Evolutionary conservation across 805 yeast species (phyloP), one percentile per base, ranked within the genome.

Genomic region (Nakazawaea anatomiae): DNA sequence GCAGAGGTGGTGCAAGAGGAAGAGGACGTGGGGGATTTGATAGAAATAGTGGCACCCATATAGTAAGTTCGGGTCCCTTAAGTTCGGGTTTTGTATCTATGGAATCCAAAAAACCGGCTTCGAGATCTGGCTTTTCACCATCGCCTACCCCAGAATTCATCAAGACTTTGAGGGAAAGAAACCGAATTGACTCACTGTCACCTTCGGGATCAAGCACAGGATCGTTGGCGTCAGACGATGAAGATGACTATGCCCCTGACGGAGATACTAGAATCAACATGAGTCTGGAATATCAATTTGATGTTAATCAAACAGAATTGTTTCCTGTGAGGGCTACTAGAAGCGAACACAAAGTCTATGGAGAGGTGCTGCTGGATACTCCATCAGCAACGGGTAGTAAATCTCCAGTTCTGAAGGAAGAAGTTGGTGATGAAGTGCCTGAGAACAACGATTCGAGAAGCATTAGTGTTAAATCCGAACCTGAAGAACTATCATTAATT

Each of bases 241-340:
- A 75, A 6, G 62, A 48, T 27, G 63, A 56, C 12, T 57, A 58
- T 14, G 54, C 53, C 4, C 58, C 56, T 5, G 67, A 55, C 39
- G 75, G 67, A 39, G 59, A 63, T 14, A 68, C 80, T 4, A 77
- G 69, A 58, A 82, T 84, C 55, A 77, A 85, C 64, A 82, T 85
- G 87, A 82, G 80, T 50, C 75, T 76, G 58, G 84, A 77, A 46
- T 81, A 80, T 55, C 68, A 67, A 31, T 73, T 78, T 57, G 77
- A 72, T 27, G 80, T 70, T 29, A 71, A 68, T n/a, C 84, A 79
- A 50, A 73, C 82, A 0, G 75, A 71, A 18, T 63, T 84, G 34
- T 84, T 86, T 70, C 92, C 92, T 0, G 83, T 86, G 4, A 76
- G 90, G 57, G 88, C 92, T 1, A 72, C 72, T 8, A 74, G 89